phyloP scores from a whole-genome alignment of 495 filamentous ascomycete species.

The Hapsidospora chrysogenum region DNA sequence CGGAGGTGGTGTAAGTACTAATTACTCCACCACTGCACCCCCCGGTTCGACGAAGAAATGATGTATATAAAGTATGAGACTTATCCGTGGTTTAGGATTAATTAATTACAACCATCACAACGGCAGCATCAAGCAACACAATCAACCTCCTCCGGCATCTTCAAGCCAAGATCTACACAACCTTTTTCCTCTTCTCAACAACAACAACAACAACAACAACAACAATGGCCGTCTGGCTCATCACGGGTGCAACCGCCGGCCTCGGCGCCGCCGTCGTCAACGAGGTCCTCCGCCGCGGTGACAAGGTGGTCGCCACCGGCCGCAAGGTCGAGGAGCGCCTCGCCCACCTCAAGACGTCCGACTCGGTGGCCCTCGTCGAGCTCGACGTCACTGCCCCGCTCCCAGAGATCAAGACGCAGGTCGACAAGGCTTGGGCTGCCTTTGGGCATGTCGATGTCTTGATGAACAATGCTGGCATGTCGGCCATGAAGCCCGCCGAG shows the following conservation, averaged over 20 bases:
- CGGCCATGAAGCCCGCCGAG: constrained; percentile 7
- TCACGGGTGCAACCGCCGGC: constrained; percentile 15
- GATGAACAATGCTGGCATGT: constrained; percentile 17
- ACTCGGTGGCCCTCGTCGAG: constrained; percentile 14
- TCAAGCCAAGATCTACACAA: too few relatives aligned
- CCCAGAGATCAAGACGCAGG: constrained; percentile 5
- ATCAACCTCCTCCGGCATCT: too few relatives aligned
- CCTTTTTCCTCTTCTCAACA: neutral
- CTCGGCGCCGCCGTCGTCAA: constrained; percentile 16
- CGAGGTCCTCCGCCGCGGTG: constrained; percentile 24
- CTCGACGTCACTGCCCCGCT: constrained; percentile 21
- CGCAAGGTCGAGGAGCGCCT: constrained; percentile 15
- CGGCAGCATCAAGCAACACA: too few relatives aligned
- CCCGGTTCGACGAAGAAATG: too few relatives aligned
- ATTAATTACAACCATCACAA: too few relatives aligned
- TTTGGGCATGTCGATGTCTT: constrained; percentile 14
- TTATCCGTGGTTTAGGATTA: too few relatives aligned
- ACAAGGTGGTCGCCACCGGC: constrained; percentile 28
- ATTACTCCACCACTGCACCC: too few relatives aligned
- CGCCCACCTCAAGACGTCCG: constrained; percentile 4
- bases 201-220: too few relatives aligned
- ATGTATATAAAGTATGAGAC: constrained; percentile 1
- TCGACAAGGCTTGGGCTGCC: constrained; percentile 2
- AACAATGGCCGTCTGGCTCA: constrained; percentile 13
- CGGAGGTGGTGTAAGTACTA: neutral